phyloP scores from a whole-genome alignment of 2,329 filamentous ascomycete genomes.

The Ceratocystis albifundus region DNA sequence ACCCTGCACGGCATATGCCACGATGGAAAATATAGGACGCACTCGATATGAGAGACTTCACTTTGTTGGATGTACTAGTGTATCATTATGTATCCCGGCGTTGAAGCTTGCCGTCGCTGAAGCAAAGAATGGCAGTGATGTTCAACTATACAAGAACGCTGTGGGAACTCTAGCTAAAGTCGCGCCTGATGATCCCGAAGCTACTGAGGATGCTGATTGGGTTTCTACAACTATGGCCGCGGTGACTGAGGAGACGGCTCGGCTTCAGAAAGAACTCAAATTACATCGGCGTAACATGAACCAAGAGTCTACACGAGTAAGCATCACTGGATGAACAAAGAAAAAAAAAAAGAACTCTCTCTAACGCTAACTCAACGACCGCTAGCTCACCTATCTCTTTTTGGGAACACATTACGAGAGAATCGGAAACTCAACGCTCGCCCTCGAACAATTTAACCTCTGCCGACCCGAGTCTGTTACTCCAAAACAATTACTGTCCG shows the following conservation, averaged over 20 bases:
- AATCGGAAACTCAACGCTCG: conserved; percentile 60
- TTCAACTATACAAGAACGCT: conserved; percentile 57
- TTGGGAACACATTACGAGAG: conserved; percentile 71
- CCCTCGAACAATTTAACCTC: conserved; percentile 65
- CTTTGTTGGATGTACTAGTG: conserved; percentile 68
- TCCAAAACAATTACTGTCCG: conserved; percentile 69
- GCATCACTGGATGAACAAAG: too few relatives aligned
- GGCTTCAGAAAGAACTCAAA: conserved; percentile 76
- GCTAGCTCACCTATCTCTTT: conserved; percentile 55
- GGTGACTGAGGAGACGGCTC: conserved; percentile 57
- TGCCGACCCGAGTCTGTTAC: conserved; percentile 89
- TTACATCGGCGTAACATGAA: conserved; percentile 95
- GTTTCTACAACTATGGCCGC: conserved; percentile 53
- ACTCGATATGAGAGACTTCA: conserved; percentile 71
- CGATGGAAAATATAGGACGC: conserved; percentile 44
- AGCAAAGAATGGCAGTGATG: conserved; percentile 64
- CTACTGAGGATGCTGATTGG: conserved; percentile 60
- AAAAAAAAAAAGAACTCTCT: background rate
- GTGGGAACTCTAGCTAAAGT: conserved; percentile 53
- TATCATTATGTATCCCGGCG: conserved; percentile 65
- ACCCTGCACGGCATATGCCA: background rate
- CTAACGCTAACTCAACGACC: background rate
- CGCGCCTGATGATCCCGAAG: conserved; percentile 56
- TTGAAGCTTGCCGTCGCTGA: conserved; percentile 65
- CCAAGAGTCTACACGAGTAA: conserved; percentile 42